Evolutionary conservation across 1,284 basidiomycete species (phyloP), one percentile per base, ranked within the genome.

Genomic region (Rhodotorula sp.): DNA sequence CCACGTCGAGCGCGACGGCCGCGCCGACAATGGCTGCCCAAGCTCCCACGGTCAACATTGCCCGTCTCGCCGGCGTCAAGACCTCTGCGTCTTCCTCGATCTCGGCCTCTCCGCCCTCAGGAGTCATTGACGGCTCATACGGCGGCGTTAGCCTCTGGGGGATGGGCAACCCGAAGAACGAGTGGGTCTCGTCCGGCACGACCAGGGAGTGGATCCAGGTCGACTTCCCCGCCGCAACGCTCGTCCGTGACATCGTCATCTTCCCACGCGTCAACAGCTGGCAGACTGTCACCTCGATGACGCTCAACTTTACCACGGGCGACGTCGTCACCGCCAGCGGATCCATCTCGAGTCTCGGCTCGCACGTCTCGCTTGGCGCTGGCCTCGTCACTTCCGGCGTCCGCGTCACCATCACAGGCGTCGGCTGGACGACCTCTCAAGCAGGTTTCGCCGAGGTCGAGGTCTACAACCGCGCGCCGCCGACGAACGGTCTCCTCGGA

Each of bases 371-470:
- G 17, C 59, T 74, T 34, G 65, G 67, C 2, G 34, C 62, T 17
- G 73, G 73, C 13, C 61, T 67, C 34, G 46, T 34, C 39, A 51
- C 65, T 0, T 66, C 70, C 11, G 68, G 67, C 44, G 62, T 74
- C 8, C 62, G 72, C 3, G 65, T 76, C 59, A 76, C 74, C 27
- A 57, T 70, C 52, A 67, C 64, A 17, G 63, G 59, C 58, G 60
- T 55, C 10, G 29, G 39, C 17, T 15, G 44, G 1, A 49, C 52
- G 4, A 67, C 58, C 24, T 59, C 20, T 1, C 53, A 48, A 36
- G 70, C 67, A 15, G 73, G 73, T 10, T 49, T 74, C n/a, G 27
- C 67, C 32, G 73, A 72, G 58, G 68, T 74, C 9, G 34, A 63
- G n/a, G 56, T 68, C 36, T 68, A 60, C 62, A 64, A 62, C 49